Base-by-base conservation (phyloP, 495 filamentous ascomycete species). In the Lophium mytilinum region DNA sequence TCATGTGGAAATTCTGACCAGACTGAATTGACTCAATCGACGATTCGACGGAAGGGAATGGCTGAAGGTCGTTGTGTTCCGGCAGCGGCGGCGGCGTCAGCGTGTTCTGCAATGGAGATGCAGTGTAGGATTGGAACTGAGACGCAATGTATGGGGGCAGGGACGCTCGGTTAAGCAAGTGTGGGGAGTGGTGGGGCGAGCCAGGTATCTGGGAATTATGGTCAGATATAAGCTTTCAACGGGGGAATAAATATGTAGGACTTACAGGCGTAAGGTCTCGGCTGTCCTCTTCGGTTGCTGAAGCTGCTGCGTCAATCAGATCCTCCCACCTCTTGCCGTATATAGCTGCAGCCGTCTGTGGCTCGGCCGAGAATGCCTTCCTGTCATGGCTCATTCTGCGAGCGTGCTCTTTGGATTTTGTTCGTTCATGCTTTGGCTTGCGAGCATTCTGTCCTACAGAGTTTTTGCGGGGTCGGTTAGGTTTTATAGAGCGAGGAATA, bases 291-390 rank as follows among this genome's bases (percentile, higher is more conserved):
- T 95, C 90, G 7, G 89, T 95, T 9, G 89, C 89, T 37, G 88
- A 94, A 14, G 90, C 86, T 19, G 88, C 88, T 9, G 90, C 90
- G 71, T 95, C 90, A 55, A 96, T 90, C 58, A 96, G 72, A 70
- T 96, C 90, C 71, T 95, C 89, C 90, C 90, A 96, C 65, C 90
- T 78, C 75, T 90, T 92, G 40, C 89, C 88, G 69, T 84, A 88
- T 43, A 85, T 80, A 59, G 80, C 82, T 9, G 80, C 80, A n/a
- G 78, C 81, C 34, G 65, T 62, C 34, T 83, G 78, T 14, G 90
- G 89, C 69, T 95, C 90, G 21, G 88, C 87, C 3, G 89, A 94
- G 57, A 84, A 80, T 19, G 88, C 87, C 69, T 94, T 95, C 49
- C 89, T 78, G 56, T 83, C 79, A 36, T 85, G 80, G 62, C 86